Base-by-base conservation (phyloP, 164 flowering plant genomes). In the Litsea cubeba region DNA sequence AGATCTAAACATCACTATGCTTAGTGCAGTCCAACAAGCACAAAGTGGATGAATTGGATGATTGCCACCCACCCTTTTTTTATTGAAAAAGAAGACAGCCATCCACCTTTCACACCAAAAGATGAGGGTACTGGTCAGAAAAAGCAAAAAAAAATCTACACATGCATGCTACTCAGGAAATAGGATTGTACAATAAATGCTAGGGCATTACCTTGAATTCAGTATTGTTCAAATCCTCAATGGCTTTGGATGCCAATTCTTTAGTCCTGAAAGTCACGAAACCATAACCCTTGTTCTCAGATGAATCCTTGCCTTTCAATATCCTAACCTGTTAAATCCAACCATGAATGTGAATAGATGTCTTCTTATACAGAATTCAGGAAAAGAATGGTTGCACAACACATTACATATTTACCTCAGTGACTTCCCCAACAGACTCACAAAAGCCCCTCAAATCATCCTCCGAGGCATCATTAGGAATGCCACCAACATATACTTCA, bases 401-500 rank as follows among this genome's bases (percentile, higher is more conserved):
- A 51, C 12, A 24, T 1, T 11, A 49, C 26, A 22, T 14, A 18
- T 26, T 71, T 80, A 91, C 98, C 93, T 92, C 92, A n/a, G 83
- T 77, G 54, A 92, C 90, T 73, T 92, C 97, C 74, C 97, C 98
- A 28, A 90, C 57, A 57, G 93, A 76, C 81, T 85, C 87, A 78
- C 94, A 90, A 73, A 89, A 87, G 57, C 65, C 73, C 80, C 75
- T 88, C 78, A 94, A 79, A 49, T 91, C 95, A 58, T 87, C 94
- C 65, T 92, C 90, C 15, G 88, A 79, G 69, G 80, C 84, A 87
- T 90, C 87, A 62, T 83, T 82, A 68, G 92, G 86, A 74, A 92
- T 84, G 30, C 96, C 90, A 76, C 98, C 98, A 49, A 94, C 26
- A 73, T 87, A 94, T 15, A 94, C 91, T 81, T 94, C 97, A 57